A percentile compares a stretch with the other conserved stretches of the same genome.
Conservation (phyloP, 148 eudicot genomes). For the Mesembryanthemum crystallinum region DNA sequence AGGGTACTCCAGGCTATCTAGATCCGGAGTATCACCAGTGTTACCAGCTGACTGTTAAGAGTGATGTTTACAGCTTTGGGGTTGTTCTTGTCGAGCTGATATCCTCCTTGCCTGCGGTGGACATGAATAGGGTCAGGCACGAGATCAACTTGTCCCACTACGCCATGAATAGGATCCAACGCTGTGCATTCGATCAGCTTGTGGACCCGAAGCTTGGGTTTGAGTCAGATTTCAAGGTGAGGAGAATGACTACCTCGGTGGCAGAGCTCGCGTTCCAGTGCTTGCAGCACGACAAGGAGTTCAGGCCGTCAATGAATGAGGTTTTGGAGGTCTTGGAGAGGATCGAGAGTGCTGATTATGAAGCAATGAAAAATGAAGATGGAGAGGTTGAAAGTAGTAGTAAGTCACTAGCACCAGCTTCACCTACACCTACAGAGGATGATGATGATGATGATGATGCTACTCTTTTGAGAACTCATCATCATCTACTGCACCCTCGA, state of each 20-base stretch:
- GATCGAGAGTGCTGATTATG: slow-evolving; percentile 27
- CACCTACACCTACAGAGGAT: background rate
- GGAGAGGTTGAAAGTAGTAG: background rate
- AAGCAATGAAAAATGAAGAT: background rate
- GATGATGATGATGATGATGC: background rate
- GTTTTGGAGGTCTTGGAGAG: slow-evolving; percentile 30
- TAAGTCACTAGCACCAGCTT: no score
- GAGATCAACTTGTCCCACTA: slow-evolving; percentile 50
- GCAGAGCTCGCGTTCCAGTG: slow-evolving; percentile 49
- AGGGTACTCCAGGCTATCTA: slow-evolving; percentile 61
- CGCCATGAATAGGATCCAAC: slow-evolving; percentile 30
- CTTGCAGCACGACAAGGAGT: slow-evolving; percentile 42
- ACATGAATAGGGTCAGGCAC: slow-evolving; percentile 33
- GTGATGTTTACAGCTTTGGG: slow-evolving; percentile 64
- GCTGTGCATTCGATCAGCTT: slow-evolving; percentile 28
- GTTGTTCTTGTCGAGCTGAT: slow-evolving; percentile 59
- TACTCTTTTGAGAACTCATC: background rate
- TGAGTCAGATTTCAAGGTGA: slow-evolving; percentile 21
- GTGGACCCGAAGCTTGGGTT: slow-evolving; percentile 42
- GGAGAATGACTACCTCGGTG: slow-evolving; percentile 8
- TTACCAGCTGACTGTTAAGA: slow-evolving; percentile 51
- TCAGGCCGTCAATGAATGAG: slow-evolving; percentile 53
- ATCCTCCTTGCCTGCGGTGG: slow-evolving; percentile 54
- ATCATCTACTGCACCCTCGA: background rate
- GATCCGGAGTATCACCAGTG: slow-evolving; percentile 57